Evolutionary conservation across 192 early-diverging fungal species (phyloP), one percentile per base, ranked within the genome.

Genomic region (Funneliformis mosseae): DNA sequence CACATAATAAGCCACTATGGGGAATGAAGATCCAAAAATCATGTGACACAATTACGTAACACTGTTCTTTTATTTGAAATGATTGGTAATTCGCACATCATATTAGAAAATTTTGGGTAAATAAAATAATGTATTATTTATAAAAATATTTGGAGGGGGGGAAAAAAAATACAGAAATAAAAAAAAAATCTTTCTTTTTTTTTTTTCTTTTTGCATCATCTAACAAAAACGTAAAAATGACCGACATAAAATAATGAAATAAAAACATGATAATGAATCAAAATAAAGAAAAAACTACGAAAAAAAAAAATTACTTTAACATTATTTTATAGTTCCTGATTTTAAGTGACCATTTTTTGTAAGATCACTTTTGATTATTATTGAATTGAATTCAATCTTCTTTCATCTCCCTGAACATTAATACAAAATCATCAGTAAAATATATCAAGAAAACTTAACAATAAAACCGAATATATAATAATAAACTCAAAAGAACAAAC

Each of bases 391-490:
- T 69, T 69, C 67, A 69, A 69, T 69, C 67, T 41, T 69, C 67
- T 69, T 69, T 69, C 67, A 69, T 69, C 5, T 69, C 67, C 67
- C 67, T 69, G 33, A 69, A 68, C 50, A 55, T 18, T 4, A 55
- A 69, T 69, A 38, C 18, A 14, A 69, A 1, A 38, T 39, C 2
- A 69, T 69, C 41, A 69, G 41, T 69, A 69, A 28, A 38, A 8
- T 39, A 6, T 38, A 21, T 0, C 18, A 66, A 9, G 25, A 28
- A 66, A 28, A 7, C 27, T 14, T 14, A 28, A 33, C 10, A 66
- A 4, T 62, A 62, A 66, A 68, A 39, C 14, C 11, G 8, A 11
- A 68, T 38, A 38, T 39, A 69, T 18, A 55, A 55, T 55, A 12
- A 12, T 11, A 12, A 48, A 55, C 5, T 12, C 12, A 55, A 21